Evolutionary conservation across 805 yeast genomes (phyloP).

Genomic region (Tetrapisispora arboricola): DNA sequence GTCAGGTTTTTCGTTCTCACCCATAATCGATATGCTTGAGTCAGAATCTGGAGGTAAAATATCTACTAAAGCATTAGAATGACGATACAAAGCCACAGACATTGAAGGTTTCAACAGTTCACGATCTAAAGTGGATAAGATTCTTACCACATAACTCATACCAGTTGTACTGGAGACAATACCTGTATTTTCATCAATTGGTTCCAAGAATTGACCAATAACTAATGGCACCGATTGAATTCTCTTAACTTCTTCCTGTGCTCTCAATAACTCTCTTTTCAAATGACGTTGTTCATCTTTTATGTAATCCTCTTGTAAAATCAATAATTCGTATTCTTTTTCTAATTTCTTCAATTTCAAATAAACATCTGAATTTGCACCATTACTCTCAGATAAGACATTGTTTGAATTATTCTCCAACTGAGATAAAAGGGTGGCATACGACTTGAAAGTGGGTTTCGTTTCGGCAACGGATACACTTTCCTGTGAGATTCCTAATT

Average conservation of each 20-base stretch:
- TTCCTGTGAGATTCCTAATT: slow-evolving; percentile 41
- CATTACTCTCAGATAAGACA: slow-evolving; percentile 8
- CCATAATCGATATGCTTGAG: slow-evolving; percentile 87
- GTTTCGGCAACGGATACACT: slow-evolving; percentile 27
- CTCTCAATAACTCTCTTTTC: slow-evolving; percentile 87
- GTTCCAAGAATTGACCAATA: slow-evolving; percentile 95
- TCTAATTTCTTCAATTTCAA: slow-evolving; percentile 78
- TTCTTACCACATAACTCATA: slow-evolving; percentile 91
- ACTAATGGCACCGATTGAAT: slow-evolving; percentile 96
- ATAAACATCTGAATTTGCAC: slow-evolving; percentile 55
- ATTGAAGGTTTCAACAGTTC: slow-evolving; percentile 91
- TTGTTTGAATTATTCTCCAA: slow-evolving; percentile 14
- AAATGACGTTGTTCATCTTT: slow-evolving; percentile 97
- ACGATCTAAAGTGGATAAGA: slow-evolving; percentile 86
- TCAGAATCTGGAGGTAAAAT: slow-evolving; percentile 98
- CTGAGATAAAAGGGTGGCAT: slow-evolving; percentile 24
- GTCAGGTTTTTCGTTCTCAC: slow-evolving; percentile 87
- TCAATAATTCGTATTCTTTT: slow-evolving; percentile 75
- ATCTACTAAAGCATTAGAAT: slow-evolving; percentile 94
- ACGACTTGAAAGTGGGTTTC: slow-evolving; percentile 25
- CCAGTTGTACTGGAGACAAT: slow-evolving; percentile 97
- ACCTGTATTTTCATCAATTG: slow-evolving; percentile 93
- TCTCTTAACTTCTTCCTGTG: slow-evolving; percentile 96
- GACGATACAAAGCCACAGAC: slow-evolving; percentile 95
- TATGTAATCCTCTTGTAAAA: slow-evolving; percentile 89